Evolutionary conservation across 345 rosid species (phyloP), one percentile per base, ranked within the genome.

Genomic region (Sonneratia caseolaris): DNA sequence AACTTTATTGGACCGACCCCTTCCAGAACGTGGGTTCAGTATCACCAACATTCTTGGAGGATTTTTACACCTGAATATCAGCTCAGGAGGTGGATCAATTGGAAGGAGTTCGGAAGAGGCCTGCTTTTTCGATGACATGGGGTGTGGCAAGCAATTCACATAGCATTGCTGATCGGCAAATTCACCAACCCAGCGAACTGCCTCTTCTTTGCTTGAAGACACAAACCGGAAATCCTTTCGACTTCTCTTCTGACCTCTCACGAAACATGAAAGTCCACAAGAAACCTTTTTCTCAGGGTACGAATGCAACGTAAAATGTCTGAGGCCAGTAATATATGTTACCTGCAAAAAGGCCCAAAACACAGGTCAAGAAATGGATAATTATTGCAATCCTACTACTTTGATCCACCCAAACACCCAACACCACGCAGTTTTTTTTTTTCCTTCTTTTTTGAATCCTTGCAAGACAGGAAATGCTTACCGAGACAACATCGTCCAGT

Each of bases 91-190:
- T 68, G 92, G 81, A 77, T 90, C 94, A 36, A 80, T 80, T 0
- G 92, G 88, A 77, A 89, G 82, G 73, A 89, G 79, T 74, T 89
- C 97, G 68, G 97, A 86, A 7, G 98, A 92, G 76, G 91, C 87
- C 78, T 90, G 92, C 81, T 95, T 92, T 83, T 92, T 95, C 37
- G 96, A 90, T 73, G 93, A 90, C 78, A 80, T 72, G 49, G 99
- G 98, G 75, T 90, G 97, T 47, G 98, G 97, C 84, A 95, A 83
- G 77, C 89, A 90, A 81, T 95, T 92, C 67, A 92, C 83, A 73
- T 85, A 95, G 72, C 96, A 95, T 49, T 95, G 97, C 75, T 87
- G 98, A 84, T 95, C 98, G 22, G 90, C 99, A 81, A 95, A 95
- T 68, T 89, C 91, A 74, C 97, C 99, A 57, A 95, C 99, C 99